Evolutionary conservation across 352 stramenopile genomes (phyloP), one percentile per base, ranked within the genome.

Genomic region (Phytophthora uliginosa): DNA sequence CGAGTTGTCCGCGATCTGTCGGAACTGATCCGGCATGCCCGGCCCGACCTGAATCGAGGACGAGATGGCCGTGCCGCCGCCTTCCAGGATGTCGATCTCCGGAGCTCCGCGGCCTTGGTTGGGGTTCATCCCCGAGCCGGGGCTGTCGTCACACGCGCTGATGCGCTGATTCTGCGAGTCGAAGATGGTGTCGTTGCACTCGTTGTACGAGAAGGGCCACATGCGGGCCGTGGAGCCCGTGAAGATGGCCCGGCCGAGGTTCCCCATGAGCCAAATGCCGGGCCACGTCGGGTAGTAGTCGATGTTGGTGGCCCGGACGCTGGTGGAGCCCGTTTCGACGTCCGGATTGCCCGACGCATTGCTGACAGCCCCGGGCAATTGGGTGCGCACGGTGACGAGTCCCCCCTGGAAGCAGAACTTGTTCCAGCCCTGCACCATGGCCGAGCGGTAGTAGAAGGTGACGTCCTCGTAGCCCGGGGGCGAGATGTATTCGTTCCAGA

Each of bases 1-100:
- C 24, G 59, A 65, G 9, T 72, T 83, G 45, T 72, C 66, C 2
- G 38, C 12, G 1, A 85, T 56, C 8, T 63, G 53, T 10, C 81
- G 79, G 33, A 81, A 85, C 26, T 88, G 54, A 0, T 72, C 53
- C 15, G 89, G 78, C 79, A 93, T 93, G 0, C 89, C 92, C 0
- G 90, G 90, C 1, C 69, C 82, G 38, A 98, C 74, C 68, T 99
- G 97, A 15, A 98, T 83, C 10, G 95, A 98, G 48, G 92, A 93
- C 33, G 94, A 98, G 60, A 98, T 90, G 8, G 86, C 82, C 5
- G 72, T 78, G 18, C 95, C 85, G 3, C 75, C 79, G 71, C 93
- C 89, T 95, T 98, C 97, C 7, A 99, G 81, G 22, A 99, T 83
- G 84, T 99, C 96, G 69, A 99, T 99, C 74, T 99, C 97, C 0